Evolutionary conservation across 345 rosid species (phyloP).

Genomic region (Brassica juncea): DNA sequence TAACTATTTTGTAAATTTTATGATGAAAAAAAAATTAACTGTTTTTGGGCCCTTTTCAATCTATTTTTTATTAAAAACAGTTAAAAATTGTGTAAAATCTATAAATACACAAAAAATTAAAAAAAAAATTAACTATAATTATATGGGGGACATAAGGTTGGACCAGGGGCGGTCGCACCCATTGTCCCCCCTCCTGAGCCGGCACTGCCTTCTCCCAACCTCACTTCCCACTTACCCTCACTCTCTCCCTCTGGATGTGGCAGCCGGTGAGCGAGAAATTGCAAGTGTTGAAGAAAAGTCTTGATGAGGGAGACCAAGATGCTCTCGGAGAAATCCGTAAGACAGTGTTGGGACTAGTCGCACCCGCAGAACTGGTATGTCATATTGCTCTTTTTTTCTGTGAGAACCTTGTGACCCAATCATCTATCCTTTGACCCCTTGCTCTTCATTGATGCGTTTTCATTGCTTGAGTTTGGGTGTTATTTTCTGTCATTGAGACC

Average conservation of each 20-base stretch:
- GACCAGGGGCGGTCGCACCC: too few relatives aligned
- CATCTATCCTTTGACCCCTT: not conserved
- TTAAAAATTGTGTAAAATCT: too few relatives aligned
- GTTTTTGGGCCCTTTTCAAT: too few relatives aligned
- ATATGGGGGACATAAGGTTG: too few relatives aligned
- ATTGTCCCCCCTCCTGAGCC: too few relatives aligned
- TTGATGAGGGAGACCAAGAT: conserved; percentile 61
- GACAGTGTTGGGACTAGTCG: conserved; percentile 63
- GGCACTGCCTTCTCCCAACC: not conserved
- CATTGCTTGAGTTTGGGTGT: not conserved
- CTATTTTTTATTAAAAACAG: too few relatives aligned
- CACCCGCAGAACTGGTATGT: conserved; percentile 77
- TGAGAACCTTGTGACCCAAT: conserved; percentile 26
- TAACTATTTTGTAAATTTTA: too few relatives aligned
- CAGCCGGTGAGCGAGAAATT: conserved; percentile 72
- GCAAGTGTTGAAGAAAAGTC: conserved; percentile 58
- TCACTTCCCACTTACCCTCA: conserved; percentile 17
- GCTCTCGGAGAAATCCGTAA: conserved; percentile 71
- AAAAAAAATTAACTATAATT: too few relatives aligned
- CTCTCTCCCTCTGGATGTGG: conserved; percentile 11
- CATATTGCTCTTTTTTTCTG: conserved; percentile 1
- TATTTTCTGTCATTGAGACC: not conserved
- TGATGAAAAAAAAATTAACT: too few relatives aligned
- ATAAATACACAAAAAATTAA: too few relatives aligned
- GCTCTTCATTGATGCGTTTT: too few relatives aligned